A percentile compares a stretch with the other conserved stretches of the same genome.
phyloP scores from a whole-genome alignment of 2,329 filamentous ascomycete species.

The Leptographium radiaticola region DNA sequence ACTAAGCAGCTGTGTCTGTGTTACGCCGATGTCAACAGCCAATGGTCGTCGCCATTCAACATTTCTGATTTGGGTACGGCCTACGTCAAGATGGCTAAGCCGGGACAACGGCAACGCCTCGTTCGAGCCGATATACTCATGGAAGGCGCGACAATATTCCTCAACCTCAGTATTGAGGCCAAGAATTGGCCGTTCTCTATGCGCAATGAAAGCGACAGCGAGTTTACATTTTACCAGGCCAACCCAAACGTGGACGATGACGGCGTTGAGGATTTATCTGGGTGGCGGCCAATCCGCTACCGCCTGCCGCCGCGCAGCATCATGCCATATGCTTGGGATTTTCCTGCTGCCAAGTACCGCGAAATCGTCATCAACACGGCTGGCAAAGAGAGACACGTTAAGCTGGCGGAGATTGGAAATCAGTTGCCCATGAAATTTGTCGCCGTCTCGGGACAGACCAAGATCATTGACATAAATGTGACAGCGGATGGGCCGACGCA shows the following conservation, averaged over 20 bases:
- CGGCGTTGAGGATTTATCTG: slow-evolving; percentile 67
- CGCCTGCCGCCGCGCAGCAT: slow-evolving; percentile 86
- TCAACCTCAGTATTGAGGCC: slow-evolving; percentile 79
- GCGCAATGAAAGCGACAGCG: slow-evolving; percentile 93
- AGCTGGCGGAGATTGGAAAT: slow-evolving; percentile 92
- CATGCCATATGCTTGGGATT: slow-evolving; percentile 99
- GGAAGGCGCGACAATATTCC: slow-evolving; percentile 86
- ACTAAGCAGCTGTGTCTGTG: slow-evolving; percentile 87
- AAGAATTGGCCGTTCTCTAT: slow-evolving; percentile 98
- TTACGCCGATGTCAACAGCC: slow-evolving; percentile 87
- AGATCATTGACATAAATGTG: slow-evolving; percentile 94
- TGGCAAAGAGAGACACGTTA: slow-evolving; percentile 78
- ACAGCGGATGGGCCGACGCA: slow-evolving; percentile 92
- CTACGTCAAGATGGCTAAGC: slow-evolving; percentile 86
- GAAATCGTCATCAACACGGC: slow-evolving; percentile 74
- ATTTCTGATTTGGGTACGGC: slow-evolving; percentile 89
- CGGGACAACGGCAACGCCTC: slow-evolving; percentile 77
- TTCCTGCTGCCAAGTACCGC: slow-evolving; percentile 91
- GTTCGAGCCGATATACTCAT: slow-evolving; percentile 81
- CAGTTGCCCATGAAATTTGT: slow-evolving; percentile 86
- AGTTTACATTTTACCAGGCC: slow-evolving; percentile 93
- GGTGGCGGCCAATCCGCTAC: slow-evolving; percentile 88
- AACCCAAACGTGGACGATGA: slow-evolving; percentile 90
- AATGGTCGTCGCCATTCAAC: slow-evolving; percentile 96
- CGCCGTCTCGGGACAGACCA: slow-evolving; percentile 52